Conservation (phyloP, 805 yeast genomes). For the Brettanomyces anomalus region DNA sequence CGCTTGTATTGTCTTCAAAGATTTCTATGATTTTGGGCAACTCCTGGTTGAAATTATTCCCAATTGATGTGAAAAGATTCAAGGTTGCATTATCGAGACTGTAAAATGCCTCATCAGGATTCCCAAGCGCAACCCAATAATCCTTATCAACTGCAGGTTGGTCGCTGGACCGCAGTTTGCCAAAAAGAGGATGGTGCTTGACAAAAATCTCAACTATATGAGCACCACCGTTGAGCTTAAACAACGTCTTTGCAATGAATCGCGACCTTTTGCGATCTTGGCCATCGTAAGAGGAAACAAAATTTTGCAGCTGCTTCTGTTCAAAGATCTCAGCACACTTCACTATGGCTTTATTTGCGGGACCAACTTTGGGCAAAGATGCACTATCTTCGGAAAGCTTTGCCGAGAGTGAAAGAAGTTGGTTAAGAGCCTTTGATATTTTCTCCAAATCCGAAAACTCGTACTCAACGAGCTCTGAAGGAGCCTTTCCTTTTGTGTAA, state of each 20-base stretch:
- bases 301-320: slow-evolving; percentile 53
- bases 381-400: slow-evolving; percentile 49
- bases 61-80: slow-evolving; percentile 44
- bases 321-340: slow-evolving; percentile 75
- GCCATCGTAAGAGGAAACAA: slow-evolving; percentile 58
- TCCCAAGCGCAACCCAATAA: slow-evolving; percentile 51
- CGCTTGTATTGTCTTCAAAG: slow-evolving; percentile 48
- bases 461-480: slow-evolving; percentile 46
- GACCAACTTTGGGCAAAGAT: slow-evolving; percentile 29
- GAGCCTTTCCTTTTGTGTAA: slow-evolving; percentile 42
- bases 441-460: slow-evolving; percentile 25
- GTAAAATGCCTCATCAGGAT: slow-evolving; percentile 44
- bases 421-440: slow-evolving; percentile 53
- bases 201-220: slow-evolving; percentile 78
- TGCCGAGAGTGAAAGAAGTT: slow-evolving; percentile 52
- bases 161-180: slow-evolving; percentile 29
- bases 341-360: slow-evolving; percentile 40
- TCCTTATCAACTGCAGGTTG: slow-evolving; percentile 19
- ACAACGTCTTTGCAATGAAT: slow-evolving; percentile 64
- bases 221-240: slow-evolving; percentile 77
- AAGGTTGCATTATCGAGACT: slow-evolving; percentile 46
- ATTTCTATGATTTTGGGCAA: slow-evolving; percentile 66
- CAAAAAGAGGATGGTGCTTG: slow-evolving; percentile 66
- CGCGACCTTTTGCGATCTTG: slow-evolving; percentile 65
- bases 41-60: slow-evolving; percentile 57